phyloP scores from a whole-genome alignment of 2,329 filamentous ascomycete species.

The Clarireedia hainanense region DNA sequence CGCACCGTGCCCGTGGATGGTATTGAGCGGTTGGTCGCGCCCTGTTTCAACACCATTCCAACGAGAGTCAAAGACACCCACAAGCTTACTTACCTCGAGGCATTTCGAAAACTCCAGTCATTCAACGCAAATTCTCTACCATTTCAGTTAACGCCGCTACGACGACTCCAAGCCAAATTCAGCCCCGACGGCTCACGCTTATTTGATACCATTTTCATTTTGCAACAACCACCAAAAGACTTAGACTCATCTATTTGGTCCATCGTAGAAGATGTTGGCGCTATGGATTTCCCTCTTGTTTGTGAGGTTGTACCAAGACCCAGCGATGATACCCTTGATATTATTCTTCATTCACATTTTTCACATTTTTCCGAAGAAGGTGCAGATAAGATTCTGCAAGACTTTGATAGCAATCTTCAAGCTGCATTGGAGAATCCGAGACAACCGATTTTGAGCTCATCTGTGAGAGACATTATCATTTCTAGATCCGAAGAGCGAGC shows the following conservation, averaged over 20 bases:
- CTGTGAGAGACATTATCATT: constrained; percentile 18
- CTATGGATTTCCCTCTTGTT: constrained; percentile 72
- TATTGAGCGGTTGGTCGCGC: constrained; percentile 68
- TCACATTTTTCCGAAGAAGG: constrained; percentile 28
- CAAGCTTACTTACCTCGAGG: constrained; percentile 28
- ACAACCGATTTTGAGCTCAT: constrained; percentile 20
- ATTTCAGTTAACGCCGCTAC: constrained; percentile 68
- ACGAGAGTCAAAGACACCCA: constrained; percentile 57
- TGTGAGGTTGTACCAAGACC: constrained; percentile 61
- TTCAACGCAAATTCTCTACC: constrained; percentile 54
- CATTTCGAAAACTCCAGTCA: constrained; percentile 25
- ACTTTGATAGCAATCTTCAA: constrained; percentile 20
- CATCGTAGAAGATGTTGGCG: constrained; percentile 46
- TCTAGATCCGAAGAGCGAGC: constrained; percentile 7
- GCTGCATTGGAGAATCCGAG: constrained; percentile 23
- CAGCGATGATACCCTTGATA: constrained; percentile 41
- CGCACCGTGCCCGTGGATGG: constrained; percentile 58
- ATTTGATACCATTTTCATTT: constrained; percentile 74
- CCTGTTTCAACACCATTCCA: constrained; percentile 87
- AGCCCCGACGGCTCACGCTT: constrained; percentile 43
- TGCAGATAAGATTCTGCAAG: constrained; percentile 13
- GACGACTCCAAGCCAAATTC: constrained; percentile 55
- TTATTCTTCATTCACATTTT: constrained; percentile 57
- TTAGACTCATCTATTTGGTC: constrained; percentile 51
- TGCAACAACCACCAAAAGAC: constrained; percentile 58